These are phyloP conservation scores for Pneumocystis oryctolagi DNA, from an alignment of 1,139 yeast species.

Conservation along the genomic window DNA sequence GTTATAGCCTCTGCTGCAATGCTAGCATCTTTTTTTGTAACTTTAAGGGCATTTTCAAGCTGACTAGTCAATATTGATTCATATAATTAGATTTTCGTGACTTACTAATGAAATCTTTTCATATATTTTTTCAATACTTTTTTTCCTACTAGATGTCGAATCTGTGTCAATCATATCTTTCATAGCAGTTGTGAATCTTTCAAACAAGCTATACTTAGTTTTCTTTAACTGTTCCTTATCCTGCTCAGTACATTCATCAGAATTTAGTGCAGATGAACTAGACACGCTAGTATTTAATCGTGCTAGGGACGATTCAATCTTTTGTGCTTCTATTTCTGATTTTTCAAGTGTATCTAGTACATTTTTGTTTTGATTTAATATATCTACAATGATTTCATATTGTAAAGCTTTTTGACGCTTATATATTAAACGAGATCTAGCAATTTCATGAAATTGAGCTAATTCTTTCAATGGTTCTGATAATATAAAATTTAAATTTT, in stretches of 20 bases:
- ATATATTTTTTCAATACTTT: conserved; percentile 37
- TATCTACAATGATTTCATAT: conserved; percentile 41
- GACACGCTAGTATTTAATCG: conserved; percentile 6
- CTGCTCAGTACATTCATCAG: conserved; percentile 19
- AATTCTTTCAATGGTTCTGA: conserved; percentile 77
- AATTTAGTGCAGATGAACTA: background rate
- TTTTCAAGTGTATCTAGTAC: conserved; percentile 27
- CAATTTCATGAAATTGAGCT: conserved; percentile 57
- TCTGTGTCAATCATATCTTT: conserved; percentile 57
- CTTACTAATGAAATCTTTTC: conserved; percentile 34
- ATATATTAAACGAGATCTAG: conserved; percentile 52
- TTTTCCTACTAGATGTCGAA: conserved; percentile 51
- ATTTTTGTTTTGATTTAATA: conserved; percentile 32
- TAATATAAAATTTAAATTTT: conserved; percentile 50
- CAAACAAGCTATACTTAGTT: conserved; percentile 15
- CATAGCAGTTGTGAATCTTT: conserved; percentile 46
- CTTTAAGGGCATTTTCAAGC: conserved; percentile 42
- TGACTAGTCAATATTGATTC: background rate
- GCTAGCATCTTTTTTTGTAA: conserved; percentile 42
- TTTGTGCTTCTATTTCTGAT: conserved; percentile 30
- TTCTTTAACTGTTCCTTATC: conserved; percentile 16
- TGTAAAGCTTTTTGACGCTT: conserved; percentile 59
- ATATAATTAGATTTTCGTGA: background rate
- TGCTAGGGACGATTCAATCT: conserved; percentile 22
- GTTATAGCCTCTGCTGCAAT: conserved; percentile 38